A percentile compares a stretch with the other conserved stretches of the same genome.
Conservation (phyloP, 495 filamentous ascomycete species). For the Pseudomonodictys pantanalensis region DNA sequence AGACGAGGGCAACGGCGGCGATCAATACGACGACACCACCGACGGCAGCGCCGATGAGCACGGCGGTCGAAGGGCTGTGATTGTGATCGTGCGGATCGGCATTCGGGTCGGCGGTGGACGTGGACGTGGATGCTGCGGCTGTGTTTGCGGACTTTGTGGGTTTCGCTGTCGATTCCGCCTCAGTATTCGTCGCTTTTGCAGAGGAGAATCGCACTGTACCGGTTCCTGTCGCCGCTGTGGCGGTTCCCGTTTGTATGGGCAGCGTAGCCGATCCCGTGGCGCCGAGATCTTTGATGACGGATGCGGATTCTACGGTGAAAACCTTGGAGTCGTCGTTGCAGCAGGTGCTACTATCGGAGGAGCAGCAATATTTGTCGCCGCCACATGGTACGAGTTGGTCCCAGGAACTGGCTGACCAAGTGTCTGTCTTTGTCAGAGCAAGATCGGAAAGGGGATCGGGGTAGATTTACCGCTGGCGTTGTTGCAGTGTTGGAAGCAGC, state of each 20-base stretch:
- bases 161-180: not conserved
- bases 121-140: conserved; percentile 9
- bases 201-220: too few species aligned
- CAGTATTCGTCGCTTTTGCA: not conserved
- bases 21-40: conserved; percentile 15
- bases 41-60: conserved; percentile 8
- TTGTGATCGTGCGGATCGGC: not conserved
- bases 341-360: conserved; percentile 19
- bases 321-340: conserved; percentile 29
- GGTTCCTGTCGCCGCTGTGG: not conserved
- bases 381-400: conserved; percentile 21
- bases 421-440: not conserved
- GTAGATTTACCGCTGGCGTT: conserved; percentile 11
- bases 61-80: not conserved
- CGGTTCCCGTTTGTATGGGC: conserved; percentile 3
- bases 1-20: conserved; percentile 6
- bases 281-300: conserved; percentile 20
- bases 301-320: conserved; percentile 10
- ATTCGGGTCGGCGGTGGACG: not conserved
- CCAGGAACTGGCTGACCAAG: not conserved
- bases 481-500: conserved; percentile 28
- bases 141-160: not conserved
- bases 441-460: not conserved
- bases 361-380: conserved; percentile 22
- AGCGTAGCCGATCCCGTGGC: not conserved